Base-by-base conservation (phyloP, 176 grass and related monocot genomes). In the Carex kokanica region DNA sequence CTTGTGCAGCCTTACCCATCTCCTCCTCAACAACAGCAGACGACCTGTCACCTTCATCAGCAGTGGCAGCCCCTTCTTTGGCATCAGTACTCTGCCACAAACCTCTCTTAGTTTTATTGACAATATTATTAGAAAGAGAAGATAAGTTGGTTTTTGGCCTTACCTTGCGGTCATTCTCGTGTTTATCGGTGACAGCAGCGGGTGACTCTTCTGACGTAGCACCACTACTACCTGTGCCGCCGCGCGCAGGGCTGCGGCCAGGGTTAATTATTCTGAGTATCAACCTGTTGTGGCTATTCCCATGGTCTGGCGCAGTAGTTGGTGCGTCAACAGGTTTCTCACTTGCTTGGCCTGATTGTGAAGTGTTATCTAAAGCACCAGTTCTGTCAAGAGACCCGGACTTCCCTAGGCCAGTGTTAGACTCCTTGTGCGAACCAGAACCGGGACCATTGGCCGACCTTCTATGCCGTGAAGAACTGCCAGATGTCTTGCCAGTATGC, bases 261-360 rank as follows among this genome's bases (percentile, higher is more conserved):
- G 88, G 89, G 83, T 94, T 97, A 82, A 88, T 84, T 86, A 92
- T 90, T 18, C 90, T 87, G 54, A 92, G 86, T 86, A 94, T 92
- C 83, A 94, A 87, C 49, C 81, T 92, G 38, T 89, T 91, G 16
- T 78, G 73, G 56, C 59, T 89, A 81, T 97, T 94, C 25, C 54
- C 71, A 32, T 88, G 83, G 80, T 91, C 92, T 65, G 72, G 83
- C 0, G 10, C 60, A 55, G 52, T 49, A 86, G 24, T 31, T 15
- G 58, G 23, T 8, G 15, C 36, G 65, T 97, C 91, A 73, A 58
- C 55, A 86, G 87, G 81, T 82, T 92, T 97, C 59, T 94, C 90
- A 81, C 69, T 92, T 79, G 90, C 70, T 17, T 47, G 27, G 41
- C 80, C 94, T 87, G 90, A 79, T 86, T 94, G 81, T 82, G 86